Evolutionary conservation across 2,329 filamentous ascomycete genomes (phyloP).

Genomic region (Drechslera avenae): DNA sequence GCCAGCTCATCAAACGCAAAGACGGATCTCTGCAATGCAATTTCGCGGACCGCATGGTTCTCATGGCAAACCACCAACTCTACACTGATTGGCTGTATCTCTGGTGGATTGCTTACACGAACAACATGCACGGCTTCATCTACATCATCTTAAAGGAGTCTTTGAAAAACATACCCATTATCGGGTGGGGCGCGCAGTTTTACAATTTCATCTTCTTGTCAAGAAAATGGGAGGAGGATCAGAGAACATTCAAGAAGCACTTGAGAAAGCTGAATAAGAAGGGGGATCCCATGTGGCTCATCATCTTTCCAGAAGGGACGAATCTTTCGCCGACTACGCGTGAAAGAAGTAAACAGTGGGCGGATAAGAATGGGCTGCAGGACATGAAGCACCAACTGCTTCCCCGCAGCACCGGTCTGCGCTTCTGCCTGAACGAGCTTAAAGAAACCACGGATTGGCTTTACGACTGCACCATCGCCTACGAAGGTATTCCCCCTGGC

Average conservation of each 20-base stretch:
- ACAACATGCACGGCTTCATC: conserved; percentile 80
- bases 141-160: conserved; percentile 93
- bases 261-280: conserved; percentile 72
- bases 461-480: conserved; percentile 93
- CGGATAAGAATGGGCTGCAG: conserved; percentile 72
- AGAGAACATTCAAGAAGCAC: conserved; percentile 74
- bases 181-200: conserved; percentile 82
- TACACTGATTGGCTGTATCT: conserved; percentile 93
- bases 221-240: conserved; percentile 84
- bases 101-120: conserved; percentile 92
- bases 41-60: conserved; percentile 79
- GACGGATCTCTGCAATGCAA: conserved; percentile 77
- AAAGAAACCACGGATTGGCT: conserved; percentile 77
- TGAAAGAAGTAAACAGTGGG: conserved; percentile 74
- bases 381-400: conserved; percentile 77
- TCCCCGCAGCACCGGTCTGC: conserved; percentile 79
- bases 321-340: conserved; percentile 75
- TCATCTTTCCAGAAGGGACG: conserved; percentile 87
- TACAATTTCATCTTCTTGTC: conserved; percentile 91
- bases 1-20: conserved; percentile 70
- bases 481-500: conserved; percentile 77
- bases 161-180: conserved; percentile 77
- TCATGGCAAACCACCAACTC: conserved; percentile 87
- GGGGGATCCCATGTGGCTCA: conserved; percentile 83
- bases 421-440: conserved; percentile 78